These are phyloP conservation scores for Hypoxylon rickii DNA, from an alignment of 495 filamentous ascomycete species.

Conservation along the genomic window DNA sequence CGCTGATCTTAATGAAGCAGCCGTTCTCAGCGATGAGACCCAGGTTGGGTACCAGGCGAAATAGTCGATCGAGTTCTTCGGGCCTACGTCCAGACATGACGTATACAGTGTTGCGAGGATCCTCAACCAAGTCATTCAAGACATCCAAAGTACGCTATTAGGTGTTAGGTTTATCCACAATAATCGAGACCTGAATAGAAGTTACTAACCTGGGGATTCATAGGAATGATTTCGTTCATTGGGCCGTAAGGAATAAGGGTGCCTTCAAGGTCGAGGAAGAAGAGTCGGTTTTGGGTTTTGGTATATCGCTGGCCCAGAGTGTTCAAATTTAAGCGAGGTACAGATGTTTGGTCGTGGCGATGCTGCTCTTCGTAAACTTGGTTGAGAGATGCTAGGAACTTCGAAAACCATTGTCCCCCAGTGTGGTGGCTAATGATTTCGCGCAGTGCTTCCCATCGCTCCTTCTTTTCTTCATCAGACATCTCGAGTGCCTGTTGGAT, in stretches of 20 bases:
- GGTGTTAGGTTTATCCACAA: constrained; percentile 23
- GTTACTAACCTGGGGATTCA: constrained; percentile 68
- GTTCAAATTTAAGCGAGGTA: constrained; percentile 76
- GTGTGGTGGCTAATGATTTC: constrained; percentile 78
- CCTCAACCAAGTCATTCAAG: constrained; percentile 75
- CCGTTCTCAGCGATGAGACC: constrained; percentile 93
- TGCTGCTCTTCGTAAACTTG: constrained; percentile 81
- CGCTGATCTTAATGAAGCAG: constrained; percentile 77
- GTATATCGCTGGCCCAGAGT: constrained; percentile 67
- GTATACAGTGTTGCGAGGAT: constrained; percentile 83
- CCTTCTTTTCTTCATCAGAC: constrained; percentile 68
- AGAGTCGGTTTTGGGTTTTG: constrained; percentile 66
- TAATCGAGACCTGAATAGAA: no score
- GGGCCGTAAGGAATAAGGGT: constrained; percentile 85
- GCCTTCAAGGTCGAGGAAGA: constrained; percentile 91
- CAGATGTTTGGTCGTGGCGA: constrained; percentile 76
- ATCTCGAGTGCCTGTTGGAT: constrained; percentile 82
- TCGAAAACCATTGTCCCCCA: constrained; percentile 78
- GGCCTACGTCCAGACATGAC: constrained; percentile 87
- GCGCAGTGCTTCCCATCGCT: constrained; percentile 75
- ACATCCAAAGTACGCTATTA: constrained; percentile 71
- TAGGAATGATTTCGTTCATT: constrained; percentile 76
- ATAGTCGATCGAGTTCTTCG: constrained; percentile 84
- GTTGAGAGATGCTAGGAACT: constrained; percentile 68
- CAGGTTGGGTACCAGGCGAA: constrained; percentile 74